Base-by-base conservation (phyloP, 257 asterid species). In the Ajuga chamaepitys region DNA sequence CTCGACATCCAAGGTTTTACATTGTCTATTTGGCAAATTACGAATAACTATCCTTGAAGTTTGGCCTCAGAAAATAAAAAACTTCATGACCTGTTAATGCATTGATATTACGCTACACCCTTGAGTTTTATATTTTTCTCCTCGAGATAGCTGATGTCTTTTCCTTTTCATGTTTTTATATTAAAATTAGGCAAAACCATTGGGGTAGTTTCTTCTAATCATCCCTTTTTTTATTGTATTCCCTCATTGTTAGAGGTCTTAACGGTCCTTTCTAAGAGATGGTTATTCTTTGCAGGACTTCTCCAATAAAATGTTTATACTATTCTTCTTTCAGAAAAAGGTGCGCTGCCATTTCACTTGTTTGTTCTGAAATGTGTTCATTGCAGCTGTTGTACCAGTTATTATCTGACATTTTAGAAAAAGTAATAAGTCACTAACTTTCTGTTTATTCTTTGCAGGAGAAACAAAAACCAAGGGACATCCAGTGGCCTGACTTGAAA, bases 241-340 rank as follows among this genome's bases (percentile, higher is more conserved):
- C 35, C 51, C 59, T 35, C 67, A 18, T 41, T 47, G 14, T 48
- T 10, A 3, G 28, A 32, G 46, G 17, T 12, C 17, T 62, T 53
- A 47, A 48, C 25, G 1, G 52, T 28, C 66, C 3, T 47, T 65
- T 35, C 85, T 75, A 58, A 71, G 9, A 59, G 44, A 16, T 58
- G 0, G 47, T 11, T 66, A 30, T 63, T 67, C 20, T 71, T 41
- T 80, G 91, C 90, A 94, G 97, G 99, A 94, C 74, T 81, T 86
- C 72, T 94, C 96, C 46, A 94, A 90, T 69, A 94, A 94, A 78
- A 90, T 94, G 95, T 94, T 94, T 74, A 73, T 78, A 66, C 82
- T 94, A 52, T 72, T 90, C 68, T 68, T 79, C 86, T 83, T 94
- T 41, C 81, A 81, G 78, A 94, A 85, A 73, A 94, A 88, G 97